Percentiles rank a stretch among this genome's conserved stretches.
Conservation (phyloP, 257 asterid genomes). For the Capsicum rhomboideum region DNA sequence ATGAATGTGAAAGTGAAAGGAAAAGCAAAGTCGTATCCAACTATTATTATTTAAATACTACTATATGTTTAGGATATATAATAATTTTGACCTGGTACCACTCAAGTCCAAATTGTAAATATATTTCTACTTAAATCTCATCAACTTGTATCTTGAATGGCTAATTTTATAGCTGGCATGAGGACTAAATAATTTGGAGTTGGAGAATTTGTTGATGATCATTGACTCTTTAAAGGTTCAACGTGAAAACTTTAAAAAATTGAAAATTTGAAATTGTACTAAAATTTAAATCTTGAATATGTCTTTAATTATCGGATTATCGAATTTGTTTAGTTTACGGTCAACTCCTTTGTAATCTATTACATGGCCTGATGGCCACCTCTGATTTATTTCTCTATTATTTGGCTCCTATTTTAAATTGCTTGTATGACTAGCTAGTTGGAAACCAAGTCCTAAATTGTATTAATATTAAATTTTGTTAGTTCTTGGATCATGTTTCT, state of each 20-base stretch:
- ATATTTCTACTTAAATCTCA: not conserved
- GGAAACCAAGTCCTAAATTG: not conserved
- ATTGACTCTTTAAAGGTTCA: not conserved
- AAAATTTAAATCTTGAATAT: too few species aligned
- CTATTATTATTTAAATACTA: not conserved
- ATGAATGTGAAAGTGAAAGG: not conserved
- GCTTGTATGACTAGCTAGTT: not conserved
- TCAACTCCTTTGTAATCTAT: not conserved
- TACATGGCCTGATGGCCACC: not conserved
- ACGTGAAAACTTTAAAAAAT: too few species aligned
- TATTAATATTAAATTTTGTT: not conserved
- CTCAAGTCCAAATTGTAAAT: conserved; percentile 15
- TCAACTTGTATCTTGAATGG: not conserved
- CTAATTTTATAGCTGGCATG: not conserved
- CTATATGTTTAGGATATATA: not conserved
- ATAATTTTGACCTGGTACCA: conserved; percentile 4
- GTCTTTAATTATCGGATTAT: not conserved
- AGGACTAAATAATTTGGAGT: not conserved
- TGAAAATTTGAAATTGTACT: too few species aligned
- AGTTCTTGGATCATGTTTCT: not conserved
- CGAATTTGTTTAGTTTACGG: not conserved
- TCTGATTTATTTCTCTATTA: not conserved
- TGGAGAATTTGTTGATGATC: not conserved
- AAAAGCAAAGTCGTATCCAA: not conserved
- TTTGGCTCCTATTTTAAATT: not conserved